Evolutionary conservation across 2,329 filamentous ascomycete genomes (phyloP), one percentile per base, ranked within the genome.

Genomic region (Aspergillus texensis): DNA sequence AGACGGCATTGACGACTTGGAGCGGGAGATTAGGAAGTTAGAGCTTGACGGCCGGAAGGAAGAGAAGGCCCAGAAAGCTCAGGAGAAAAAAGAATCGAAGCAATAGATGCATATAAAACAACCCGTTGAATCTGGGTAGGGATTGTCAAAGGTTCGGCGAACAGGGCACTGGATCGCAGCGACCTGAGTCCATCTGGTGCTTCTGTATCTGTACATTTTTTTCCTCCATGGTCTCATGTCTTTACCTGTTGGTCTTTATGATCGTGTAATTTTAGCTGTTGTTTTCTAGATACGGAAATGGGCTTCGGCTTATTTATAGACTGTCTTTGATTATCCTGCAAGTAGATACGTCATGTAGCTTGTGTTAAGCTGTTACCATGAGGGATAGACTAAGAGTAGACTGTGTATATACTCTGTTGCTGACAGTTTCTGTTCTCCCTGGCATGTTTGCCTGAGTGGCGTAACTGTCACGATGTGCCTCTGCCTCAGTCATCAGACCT

Each of bases 1-100:
- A 66, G 80, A 85, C 61, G 93, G 92, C 41, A 81, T 90, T 71
- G 78, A 84, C 61, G 86, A 86, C 32, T 85, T 98, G 68, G 89
- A 95, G 68, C 71, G 77, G 21, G 83, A 86, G 79, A 84, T 89
- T 28, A 70, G 78, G 68, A 70, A 70, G 61, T 85, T 97, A 71
- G 88, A 92, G 72, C 74, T 81, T 14, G 85, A 77, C 34, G 56
- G 65, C 52, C 69, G 72, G 65, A 70, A 67, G 60, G 70, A 66
- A 57, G 67, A 71, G 14, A 70, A 68, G 52, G 52, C 19, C 9
- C 16, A 41, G 39, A 41, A 41, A 10, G 39, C 39, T 9, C 39
- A 41, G 39, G 39, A n/a, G 39, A 41, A 61, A 16, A 65, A 66
- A 36, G 63, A 63, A 45, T 57, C 68, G 53, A 68, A 69, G 58